These are phyloP conservation scores for Curvularia eragrostidis DNA, from an alignment of 2,329 filamentous ascomycete genomes.

Conservation along the genomic window DNA sequence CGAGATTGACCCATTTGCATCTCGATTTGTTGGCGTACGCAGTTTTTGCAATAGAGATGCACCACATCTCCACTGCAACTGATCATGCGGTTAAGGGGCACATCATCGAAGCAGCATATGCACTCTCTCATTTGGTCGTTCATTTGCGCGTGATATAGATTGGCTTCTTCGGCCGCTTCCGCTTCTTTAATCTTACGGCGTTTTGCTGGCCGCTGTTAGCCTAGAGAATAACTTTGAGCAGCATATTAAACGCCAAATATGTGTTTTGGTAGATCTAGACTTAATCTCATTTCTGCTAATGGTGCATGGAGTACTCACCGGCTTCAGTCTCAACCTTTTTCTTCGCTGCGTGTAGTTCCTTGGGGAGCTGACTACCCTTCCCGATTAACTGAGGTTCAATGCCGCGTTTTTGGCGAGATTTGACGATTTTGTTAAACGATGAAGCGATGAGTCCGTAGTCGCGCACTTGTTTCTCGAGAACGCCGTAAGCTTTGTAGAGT, in stretches of 20 bases:
- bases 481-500: constrained; percentile 49
- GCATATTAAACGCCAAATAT: not conserved
- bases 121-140: constrained; percentile 66
- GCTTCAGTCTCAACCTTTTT: constrained; percentile 33
- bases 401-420: constrained; percentile 29
- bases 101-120: constrained; percentile 74
- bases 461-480: constrained; percentile 41
- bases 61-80: constrained; percentile 65
- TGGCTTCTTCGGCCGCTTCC: constrained; percentile 44
- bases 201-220: constrained; percentile 29
- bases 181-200: constrained; percentile 35
- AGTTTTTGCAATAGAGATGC: constrained; percentile 75
- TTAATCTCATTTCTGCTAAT: not conserved
- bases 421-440: constrained; percentile 29
- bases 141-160: constrained; percentile 37
- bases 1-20: constrained; percentile 72
- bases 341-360: constrained; percentile 42
- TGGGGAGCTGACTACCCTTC: constrained; percentile 37
- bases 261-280: not conserved
- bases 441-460: constrained; percentile 25
- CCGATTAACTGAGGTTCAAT: constrained; percentile 28
- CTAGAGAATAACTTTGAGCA: not conserved
- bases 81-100: constrained; percentile 70
- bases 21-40: constrained; percentile 70
- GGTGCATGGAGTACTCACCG: constrained; percentile 17